A percentile compares a stretch with the other conserved stretches of the same genome.
Conservation (phyloP, 2,329 filamentous ascomycete genomes). For the Fusarium newnesense region DNA sequence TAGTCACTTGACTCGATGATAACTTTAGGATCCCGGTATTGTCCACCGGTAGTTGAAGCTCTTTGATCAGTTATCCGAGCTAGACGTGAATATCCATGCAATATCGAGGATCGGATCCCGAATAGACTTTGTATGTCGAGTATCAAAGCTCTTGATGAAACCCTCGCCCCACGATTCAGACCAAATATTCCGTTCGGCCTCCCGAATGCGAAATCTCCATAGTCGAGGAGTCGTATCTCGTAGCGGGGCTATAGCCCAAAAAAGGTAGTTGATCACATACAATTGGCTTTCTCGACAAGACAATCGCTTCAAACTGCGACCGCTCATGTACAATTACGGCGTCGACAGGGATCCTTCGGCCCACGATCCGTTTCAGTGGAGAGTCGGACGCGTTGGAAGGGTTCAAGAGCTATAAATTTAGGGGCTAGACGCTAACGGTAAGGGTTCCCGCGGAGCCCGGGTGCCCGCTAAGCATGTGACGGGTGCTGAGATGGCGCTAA, state of each 20-base stretch:
- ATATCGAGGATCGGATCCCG: neutral
- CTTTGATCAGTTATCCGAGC: neutral
- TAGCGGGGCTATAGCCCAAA: slow-evolving; percentile 17
- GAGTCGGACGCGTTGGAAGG: slow-evolving; percentile 3
- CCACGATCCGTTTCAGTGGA: slow-evolving; percentile 28
- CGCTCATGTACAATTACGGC: slow-evolving; percentile 37
- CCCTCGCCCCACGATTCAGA: slow-evolving; percentile 1
- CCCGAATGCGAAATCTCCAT: neutral
- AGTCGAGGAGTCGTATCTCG: neutral
- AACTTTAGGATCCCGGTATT: neutral
- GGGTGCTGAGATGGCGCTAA: slow-evolving; percentile 36
- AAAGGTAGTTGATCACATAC: slow-evolving; percentile 1
- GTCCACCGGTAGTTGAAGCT: neutral
- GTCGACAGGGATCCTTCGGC: slow-evolving; percentile 29
- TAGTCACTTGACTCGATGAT: neutral
- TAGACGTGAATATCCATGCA: neutral
- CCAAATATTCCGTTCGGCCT: neutral
- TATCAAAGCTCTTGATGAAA: slow-evolving; percentile 12
- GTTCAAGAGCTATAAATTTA: slow-evolving; percentile 23
- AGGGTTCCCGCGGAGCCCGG: slow-evolving; percentile 23
- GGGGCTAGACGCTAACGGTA: slow-evolving; percentile 6
- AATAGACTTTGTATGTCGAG: neutral
- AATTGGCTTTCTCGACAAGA: neutral
- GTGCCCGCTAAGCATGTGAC: slow-evolving; percentile 40
- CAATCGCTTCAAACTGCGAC: slow-evolving; percentile 2